phyloP scores from a whole-genome alignment of 192 early-diverging fungal genomes.

The Coemansia sp. region DNA sequence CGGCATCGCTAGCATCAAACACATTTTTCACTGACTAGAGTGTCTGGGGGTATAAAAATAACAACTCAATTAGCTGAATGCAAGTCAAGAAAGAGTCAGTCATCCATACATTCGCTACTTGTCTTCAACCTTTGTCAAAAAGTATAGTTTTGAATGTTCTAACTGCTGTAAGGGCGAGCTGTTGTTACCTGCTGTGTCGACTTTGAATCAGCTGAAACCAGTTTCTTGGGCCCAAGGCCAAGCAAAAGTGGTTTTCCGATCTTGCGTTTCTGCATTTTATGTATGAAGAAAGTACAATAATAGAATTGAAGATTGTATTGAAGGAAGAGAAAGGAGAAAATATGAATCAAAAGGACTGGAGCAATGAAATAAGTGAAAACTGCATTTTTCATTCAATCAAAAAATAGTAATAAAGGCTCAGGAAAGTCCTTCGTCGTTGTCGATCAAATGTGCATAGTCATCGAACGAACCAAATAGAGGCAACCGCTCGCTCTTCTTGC shows the following conservation, averaged over 20 bases:
- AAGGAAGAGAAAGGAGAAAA: constrained; percentile 5
- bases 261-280: constrained; percentile 43
- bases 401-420: background rate
- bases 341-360: background rate
- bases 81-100: background rate
- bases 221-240: constrained; percentile 16
- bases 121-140: background rate
- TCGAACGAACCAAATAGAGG: constrained; percentile 74
- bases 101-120: background rate
- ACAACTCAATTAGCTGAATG: constrained; percentile 2
- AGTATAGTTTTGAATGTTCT: background rate
- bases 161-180: background rate
- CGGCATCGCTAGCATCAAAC: constrained; percentile 6
- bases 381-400: background rate
- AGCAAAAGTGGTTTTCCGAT: constrained; percentile 19
- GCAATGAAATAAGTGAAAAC: background rate
- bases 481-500: constrained; percentile 61
- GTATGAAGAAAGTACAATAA: background rate
- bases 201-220: background rate
- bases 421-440: constrained; percentile 43
- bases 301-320: constrained; percentile 3
- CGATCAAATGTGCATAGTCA: constrained; percentile 63
- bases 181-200: constrained; percentile 20
- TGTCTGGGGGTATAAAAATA: background rate
- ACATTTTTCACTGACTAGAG: constrained; percentile 3